These are phyloP conservation scores for Plasmodiophora brassicae DNA, from an alignment of 208 protist species.

Conservation along the genomic window DNA sequence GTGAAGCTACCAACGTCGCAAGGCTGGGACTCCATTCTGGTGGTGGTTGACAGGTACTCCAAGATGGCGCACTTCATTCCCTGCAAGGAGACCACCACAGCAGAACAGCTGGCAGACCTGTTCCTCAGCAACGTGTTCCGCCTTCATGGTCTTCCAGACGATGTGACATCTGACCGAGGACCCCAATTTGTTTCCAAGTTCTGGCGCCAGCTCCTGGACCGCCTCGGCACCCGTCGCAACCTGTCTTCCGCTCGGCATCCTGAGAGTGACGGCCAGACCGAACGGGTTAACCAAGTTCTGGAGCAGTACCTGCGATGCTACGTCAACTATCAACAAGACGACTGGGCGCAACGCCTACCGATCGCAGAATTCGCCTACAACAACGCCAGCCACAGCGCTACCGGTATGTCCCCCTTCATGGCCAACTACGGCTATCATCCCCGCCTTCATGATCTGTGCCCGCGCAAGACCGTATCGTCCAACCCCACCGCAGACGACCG, in stretches of 20 bases:
- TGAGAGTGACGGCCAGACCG: not conserved
- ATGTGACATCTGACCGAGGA: not conserved
- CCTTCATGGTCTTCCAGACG: not conserved
- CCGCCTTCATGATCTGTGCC: too few species aligned
- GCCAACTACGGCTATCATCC: not conserved
- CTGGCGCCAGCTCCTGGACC: not conserved
- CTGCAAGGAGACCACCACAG: not conserved
- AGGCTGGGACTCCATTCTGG: not conserved
- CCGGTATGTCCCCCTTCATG: not conserved
- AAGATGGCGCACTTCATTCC: conserved; percentile 27
- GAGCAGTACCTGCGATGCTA: not conserved
- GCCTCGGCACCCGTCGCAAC: not conserved
- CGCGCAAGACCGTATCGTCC: too few species aligned
- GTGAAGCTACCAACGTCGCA: not conserved
- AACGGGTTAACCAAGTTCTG: conserved; percentile 28
- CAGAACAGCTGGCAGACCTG: not conserved
- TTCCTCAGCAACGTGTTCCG: not conserved
- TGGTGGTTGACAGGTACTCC: conserved; percentile 9
- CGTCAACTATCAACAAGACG: not conserved
- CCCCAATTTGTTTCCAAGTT: not conserved
- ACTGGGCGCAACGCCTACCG: not conserved
- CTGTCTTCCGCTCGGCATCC: not conserved
- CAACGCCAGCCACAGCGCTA: not conserved
- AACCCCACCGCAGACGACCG: too few species aligned
- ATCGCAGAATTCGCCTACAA: conserved; percentile 23